A percentile compares a stretch with the other conserved stretches of the same genome.
Evolutionary conservation across 2,329 filamentous ascomycete genomes (phyloP).

Genomic region (Penicillium sp.): DNA sequence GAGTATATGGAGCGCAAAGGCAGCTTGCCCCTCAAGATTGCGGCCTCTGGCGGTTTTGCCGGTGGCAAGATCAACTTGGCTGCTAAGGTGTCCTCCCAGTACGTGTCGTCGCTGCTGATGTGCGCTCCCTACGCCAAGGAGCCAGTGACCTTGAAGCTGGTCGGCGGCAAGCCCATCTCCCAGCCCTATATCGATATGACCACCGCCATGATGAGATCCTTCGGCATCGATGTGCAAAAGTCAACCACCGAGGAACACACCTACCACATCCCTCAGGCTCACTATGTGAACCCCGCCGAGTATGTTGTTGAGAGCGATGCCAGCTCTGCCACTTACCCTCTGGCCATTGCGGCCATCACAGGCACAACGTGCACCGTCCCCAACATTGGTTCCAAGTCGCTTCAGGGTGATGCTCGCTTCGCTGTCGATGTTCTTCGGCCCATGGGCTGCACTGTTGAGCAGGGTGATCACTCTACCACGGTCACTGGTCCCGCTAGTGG

Average conservation of each 20-base stretch:
- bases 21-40: constrained; percentile 77
- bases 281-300: constrained; percentile 74
- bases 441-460: constrained; percentile 89
- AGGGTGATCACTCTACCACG: constrained; percentile 79
- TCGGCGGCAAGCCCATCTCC: constrained; percentile 96
- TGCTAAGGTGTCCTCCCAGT: constrained; percentile 96
- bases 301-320: constrained; percentile 96
- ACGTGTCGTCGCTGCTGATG: constrained; percentile 95
- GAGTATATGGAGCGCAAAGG: constrained; percentile 78
- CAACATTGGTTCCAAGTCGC: constrained; percentile 85
- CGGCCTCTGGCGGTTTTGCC: constrained; percentile 73
- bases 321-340: constrained; percentile 92
- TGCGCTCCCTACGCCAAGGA: constrained; percentile 94
- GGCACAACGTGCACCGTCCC: constrained; percentile 93
- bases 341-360: constrained; percentile 90
- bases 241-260: constrained; percentile 78
- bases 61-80: constrained; percentile 87
- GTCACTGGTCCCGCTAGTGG: constrained; percentile 82
- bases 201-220: constrained; percentile 91
- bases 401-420: constrained; percentile 93
- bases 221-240: constrained; percentile 73
- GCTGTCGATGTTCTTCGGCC: constrained; percentile 81
- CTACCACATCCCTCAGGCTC: constrained; percentile 83
- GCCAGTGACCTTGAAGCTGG: constrained; percentile 79
- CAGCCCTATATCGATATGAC: constrained; percentile 99